These are phyloP conservation scores for Corrigiola litoralis DNA, from an alignment of 179 eudicot genomes.

Conservation along the genomic window DNA sequence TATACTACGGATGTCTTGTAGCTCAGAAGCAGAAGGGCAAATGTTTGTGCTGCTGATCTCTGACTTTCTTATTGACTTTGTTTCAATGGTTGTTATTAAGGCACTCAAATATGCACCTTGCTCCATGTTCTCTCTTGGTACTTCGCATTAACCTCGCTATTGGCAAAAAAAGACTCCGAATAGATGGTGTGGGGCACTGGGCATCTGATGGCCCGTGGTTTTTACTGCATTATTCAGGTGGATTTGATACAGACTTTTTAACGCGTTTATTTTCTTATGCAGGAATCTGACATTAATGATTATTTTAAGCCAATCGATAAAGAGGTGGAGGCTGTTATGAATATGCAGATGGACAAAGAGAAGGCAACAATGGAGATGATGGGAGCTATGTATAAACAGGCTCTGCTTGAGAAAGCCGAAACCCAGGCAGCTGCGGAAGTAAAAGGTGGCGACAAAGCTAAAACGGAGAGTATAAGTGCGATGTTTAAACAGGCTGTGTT, in stretches of 20 bases:
- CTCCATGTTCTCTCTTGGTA: too few species aligned
- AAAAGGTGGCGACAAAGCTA: constrained; percentile 17
- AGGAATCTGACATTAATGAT: constrained; percentile 77
- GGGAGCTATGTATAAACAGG: constrained; percentile 47
- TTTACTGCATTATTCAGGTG: neutral
- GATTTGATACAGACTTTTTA: too few species aligned
- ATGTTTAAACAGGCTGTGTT: constrained; percentile 65
- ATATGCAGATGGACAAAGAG: constrained; percentile 74
- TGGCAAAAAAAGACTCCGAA: too few species aligned
- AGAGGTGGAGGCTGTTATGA: constrained; percentile 64
- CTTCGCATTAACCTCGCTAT: too few species aligned
- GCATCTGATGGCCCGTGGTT: neutral
- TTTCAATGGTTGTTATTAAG: neutral
- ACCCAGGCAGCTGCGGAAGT: constrained; percentile 40
- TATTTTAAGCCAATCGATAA: constrained; percentile 79
- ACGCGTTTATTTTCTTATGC: constrained; percentile 12
- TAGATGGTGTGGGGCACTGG: neutral
- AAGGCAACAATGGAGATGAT: constrained; percentile 60
- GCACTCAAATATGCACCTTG: too few species aligned
- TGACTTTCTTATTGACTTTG: too few species aligned
- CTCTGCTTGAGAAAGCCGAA: constrained; percentile 62
- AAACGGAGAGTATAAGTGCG: constrained; percentile 52
- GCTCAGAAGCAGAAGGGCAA: neutral
- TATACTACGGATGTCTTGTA: too few species aligned
- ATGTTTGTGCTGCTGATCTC: neutral